Conservation (phyloP, 1,139 yeast species). For the Geotrichum siamense region DNA sequence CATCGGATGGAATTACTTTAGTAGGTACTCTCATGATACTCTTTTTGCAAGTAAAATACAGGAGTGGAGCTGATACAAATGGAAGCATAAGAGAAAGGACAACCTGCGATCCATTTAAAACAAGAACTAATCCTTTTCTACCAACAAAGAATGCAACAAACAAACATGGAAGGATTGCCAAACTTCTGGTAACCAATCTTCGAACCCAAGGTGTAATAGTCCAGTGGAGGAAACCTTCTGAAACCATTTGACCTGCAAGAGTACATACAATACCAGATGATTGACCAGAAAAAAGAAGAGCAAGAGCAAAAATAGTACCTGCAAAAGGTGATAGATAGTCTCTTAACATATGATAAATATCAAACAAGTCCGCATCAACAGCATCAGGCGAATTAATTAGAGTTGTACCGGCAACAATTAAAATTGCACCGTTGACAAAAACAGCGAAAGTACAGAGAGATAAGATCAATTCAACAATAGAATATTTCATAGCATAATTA, state of each 20-base stretch:
- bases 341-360: constrained; percentile 56
- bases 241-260: constrained; percentile 77
- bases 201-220: constrained; percentile 71
- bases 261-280: constrained; percentile 85
- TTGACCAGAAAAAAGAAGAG: constrained; percentile 68
- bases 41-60: constrained; percentile 72
- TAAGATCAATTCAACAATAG: constrained; percentile 54
- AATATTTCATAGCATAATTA: constrained; percentile 56
- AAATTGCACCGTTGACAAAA: constrained; percentile 70
- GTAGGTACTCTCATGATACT: constrained; percentile 63
- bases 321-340: constrained; percentile 58
- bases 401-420: constrained; percentile 69
- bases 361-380: constrained; percentile 63
- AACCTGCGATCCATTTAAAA: constrained; percentile 71
- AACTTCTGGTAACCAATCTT: constrained; percentile 59
- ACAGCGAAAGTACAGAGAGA: constrained; percentile 68
- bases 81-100: constrained; percentile 79
- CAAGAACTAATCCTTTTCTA: constrained; percentile 49
- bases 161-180: constrained; percentile 68
- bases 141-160: constrained; percentile 53
- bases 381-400: constrained; percentile 55
- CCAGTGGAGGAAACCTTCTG: constrained; percentile 80
- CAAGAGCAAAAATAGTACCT: constrained; percentile 71
- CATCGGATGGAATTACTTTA: background rate
- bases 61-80: constrained; percentile 80